Conservation (phyloP, 805 yeast species). For the Crinitomyces ghanaensis region DNA sequence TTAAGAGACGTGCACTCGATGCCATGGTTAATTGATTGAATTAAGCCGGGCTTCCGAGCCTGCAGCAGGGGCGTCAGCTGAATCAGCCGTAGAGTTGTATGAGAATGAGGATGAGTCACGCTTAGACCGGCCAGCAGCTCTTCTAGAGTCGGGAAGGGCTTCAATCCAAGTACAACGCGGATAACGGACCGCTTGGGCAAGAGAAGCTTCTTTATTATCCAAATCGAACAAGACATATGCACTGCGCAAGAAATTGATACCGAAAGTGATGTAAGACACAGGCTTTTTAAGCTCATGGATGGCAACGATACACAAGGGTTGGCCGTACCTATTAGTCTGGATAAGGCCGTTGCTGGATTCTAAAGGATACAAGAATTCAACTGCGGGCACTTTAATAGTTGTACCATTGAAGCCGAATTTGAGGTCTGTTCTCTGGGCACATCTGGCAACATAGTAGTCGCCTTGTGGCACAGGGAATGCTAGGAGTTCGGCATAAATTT, state of each 20-base stretch:
- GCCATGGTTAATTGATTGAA: too few relatives aligned
- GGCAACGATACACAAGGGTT: slow-evolving; percentile 5
- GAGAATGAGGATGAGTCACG: too few relatives aligned
- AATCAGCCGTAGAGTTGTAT: too few relatives aligned
- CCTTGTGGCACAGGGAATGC: too few relatives aligned
- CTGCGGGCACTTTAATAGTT: slow-evolving; percentile 1
- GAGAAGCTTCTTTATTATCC: slow-evolving; percentile 40
- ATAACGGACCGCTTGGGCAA: slow-evolving; percentile 53
- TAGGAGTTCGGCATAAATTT: slow-evolving; percentile 26
- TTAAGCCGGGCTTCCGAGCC: too few relatives aligned
- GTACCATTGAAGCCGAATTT: slow-evolving; percentile 10
- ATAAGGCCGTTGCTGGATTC: not conserved
- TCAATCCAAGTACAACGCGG: too few relatives aligned
- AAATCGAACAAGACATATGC: slow-evolving; percentile 58
- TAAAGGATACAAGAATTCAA: slow-evolving; percentile 9
- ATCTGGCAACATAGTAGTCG: too few relatives aligned
- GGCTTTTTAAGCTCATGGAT: slow-evolving; percentile 5
- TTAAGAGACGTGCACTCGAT: too few relatives aligned
- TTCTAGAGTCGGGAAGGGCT: too few relatives aligned
- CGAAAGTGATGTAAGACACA: slow-evolving; percentile 26
- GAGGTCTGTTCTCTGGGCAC: too few relatives aligned
- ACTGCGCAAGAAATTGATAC: slow-evolving; percentile 50
- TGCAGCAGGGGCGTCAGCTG: too few relatives aligned
- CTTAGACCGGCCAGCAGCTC: too few relatives aligned
- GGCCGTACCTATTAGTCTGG: slow-evolving; percentile 1